Conservation (phyloP, 208 protist species). For the Leishmania amazonensis region DNA sequence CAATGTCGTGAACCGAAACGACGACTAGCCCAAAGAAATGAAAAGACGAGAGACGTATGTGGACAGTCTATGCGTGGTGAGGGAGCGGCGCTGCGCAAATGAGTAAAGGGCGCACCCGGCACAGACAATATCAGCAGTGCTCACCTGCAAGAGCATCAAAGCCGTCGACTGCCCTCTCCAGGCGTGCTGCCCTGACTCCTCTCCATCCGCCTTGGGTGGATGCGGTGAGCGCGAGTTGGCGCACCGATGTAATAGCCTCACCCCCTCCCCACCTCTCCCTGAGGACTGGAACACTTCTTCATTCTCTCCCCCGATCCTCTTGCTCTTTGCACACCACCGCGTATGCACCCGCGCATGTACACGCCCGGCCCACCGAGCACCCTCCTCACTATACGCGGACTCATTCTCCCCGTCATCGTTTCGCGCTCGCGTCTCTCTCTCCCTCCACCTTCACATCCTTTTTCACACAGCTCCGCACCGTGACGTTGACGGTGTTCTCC, state of each 20-base stretch:
- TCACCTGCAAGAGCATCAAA: neutral
- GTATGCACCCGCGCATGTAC: neutral
- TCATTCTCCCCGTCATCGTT: neutral
- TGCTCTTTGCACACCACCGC: neutral
- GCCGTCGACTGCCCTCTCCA: neutral
- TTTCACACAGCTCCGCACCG: neutral
- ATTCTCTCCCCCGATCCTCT: neutral
- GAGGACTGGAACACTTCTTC: neutral
- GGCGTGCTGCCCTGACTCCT: neutral
- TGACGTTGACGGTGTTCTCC: neutral
- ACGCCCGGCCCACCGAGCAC: neutral
- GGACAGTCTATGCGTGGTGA: neutral
- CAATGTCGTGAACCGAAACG: neutral
- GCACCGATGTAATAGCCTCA: neutral
- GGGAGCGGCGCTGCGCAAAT: neutral
- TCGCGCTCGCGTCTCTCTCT: neutral
- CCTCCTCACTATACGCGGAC: neutral
- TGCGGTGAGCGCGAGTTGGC: neutral
- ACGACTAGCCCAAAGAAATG: neutral
- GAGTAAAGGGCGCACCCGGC: neutral
- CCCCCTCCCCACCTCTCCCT: neutral
- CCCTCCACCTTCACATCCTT: neutral
- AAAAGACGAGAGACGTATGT: neutral
- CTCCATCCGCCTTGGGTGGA: neutral
- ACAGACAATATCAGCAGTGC: neutral